Base-by-base conservation (phyloP, 495 filamentous ascomycete genomes). In the Tuber calosporum region DNA sequence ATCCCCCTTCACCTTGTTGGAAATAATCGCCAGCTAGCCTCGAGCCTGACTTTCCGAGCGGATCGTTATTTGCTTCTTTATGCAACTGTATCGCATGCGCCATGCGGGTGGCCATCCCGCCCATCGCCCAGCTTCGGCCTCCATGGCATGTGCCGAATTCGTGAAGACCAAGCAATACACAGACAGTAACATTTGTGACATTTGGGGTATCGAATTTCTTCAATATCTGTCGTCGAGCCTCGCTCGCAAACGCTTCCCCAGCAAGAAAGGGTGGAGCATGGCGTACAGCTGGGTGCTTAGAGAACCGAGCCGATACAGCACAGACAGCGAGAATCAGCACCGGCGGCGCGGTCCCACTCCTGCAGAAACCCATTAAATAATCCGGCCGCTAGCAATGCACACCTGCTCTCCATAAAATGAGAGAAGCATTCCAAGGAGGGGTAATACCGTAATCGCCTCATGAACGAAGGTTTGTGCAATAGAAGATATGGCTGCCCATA, bases 121-220 rank as follows among this genome's bases (percentile, higher is more conserved):
- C 93, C 76, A 97, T 87, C 69, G 95, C 92, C 95, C 95, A 99
- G 80, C 93, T 97, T 74, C 94, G 87, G 17, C 95, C 94, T 74
- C 95, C 95, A 81, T 97, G 94, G 81, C 95, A 97, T 66, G 95
- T 97, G 40, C 95, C 95, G 78, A 99, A 97, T 79, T 97, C 94
- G 80, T 99, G 95, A 68, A 99, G 84, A 20, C 94, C 93, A 67
- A 99, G 86, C 22, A 98, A 88, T 26, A 97, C 79, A 71, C 96
- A 89, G 34, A 93, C 93, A 20, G 93, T 96, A 40, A 99, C 84
- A 39, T 95, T 97, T 3, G 94, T 97, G 70, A 99, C 96, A 79
- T 97, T 99, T 0, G 95, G 94, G 82, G 92, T 92, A 82, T 97
- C 94, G 78, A 96, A 97, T 72, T 92, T 87, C 78, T 89, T 91